Evolutionary conservation across 176 grass and related monocot genomes (phyloP).

Genomic region (Hordeum marinum): DNA sequence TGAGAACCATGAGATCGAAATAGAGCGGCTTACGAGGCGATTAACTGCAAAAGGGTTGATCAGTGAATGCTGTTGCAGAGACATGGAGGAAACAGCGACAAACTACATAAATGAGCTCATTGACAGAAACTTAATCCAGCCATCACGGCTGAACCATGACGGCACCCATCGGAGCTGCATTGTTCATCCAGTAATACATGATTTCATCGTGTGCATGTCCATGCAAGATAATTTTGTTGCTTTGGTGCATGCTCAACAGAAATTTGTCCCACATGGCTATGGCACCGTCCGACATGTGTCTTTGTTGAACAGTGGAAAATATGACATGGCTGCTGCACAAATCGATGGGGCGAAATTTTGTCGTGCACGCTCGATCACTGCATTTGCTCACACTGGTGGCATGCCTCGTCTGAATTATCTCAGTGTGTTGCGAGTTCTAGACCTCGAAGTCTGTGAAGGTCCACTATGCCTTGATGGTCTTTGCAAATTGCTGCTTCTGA

Average conservation of each 20-base stretch:
- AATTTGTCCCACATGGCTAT: background rate
- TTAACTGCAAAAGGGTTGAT: conserved; percentile 46
- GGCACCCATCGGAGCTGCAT: background rate
- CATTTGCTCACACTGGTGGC: background rate
- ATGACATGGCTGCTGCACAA: background rate
- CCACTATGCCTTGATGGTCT: conserved; percentile 19
- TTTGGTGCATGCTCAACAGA: conserved; percentile 11
- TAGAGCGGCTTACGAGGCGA: conserved; percentile 22
- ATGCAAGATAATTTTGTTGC: conserved; percentile 39
- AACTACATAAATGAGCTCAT: conserved; percentile 34
- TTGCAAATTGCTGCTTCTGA: conserved; percentile 23
- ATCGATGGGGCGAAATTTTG: background rate
- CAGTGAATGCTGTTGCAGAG: background rate
- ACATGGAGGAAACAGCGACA: conserved; percentile 12
- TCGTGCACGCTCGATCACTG: conserved; percentile 35
- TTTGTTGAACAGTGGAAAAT: conserved; percentile 5
- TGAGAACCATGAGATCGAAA: conserved; percentile 15
- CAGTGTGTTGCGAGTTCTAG: conserved; percentile 30
- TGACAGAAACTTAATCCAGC: conserved; percentile 25
- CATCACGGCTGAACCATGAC: conserved; percentile 6
- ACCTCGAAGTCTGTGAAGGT: conserved; percentile 31
- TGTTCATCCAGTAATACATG: conserved; percentile 38
- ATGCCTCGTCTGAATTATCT: conserved; percentile 5
- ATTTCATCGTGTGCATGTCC: conserved; percentile 40
- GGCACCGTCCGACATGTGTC: conserved; percentile 25